Evolutionary conservation across 2,329 filamentous ascomycete species (phyloP).

Genomic region (Xylariaceae sp.): DNA sequence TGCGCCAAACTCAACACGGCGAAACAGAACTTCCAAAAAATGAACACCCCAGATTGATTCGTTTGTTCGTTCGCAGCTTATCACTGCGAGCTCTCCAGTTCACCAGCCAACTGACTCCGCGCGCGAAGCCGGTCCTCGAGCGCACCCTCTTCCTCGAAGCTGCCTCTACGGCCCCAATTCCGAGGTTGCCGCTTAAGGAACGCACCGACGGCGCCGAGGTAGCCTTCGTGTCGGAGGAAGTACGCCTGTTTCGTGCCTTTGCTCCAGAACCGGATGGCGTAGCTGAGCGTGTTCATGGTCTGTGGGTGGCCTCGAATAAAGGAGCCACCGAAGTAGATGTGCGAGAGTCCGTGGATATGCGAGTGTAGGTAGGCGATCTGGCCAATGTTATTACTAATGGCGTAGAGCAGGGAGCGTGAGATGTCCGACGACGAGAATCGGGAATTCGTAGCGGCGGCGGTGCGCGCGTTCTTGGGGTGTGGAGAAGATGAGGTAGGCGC

Average conservation of each 20-base stretch:
- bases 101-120: slow-evolving; percentile 8
- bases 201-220: slow-evolving; percentile 86
- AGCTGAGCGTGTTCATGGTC: slow-evolving; percentile 95
- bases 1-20: not conserved
- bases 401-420: slow-evolving; percentile 84
- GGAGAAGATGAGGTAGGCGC: slow-evolving; percentile 11
- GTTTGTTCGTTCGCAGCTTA: too few species aligned
- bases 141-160: slow-evolving; percentile 52
- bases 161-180: slow-evolving; percentile 84
- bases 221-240: slow-evolving; percentile 92
- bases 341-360: slow-evolving; percentile 82
- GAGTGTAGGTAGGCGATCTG: slow-evolving; percentile 98
- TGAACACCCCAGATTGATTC: not conserved
- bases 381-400: slow-evolving; percentile 95
- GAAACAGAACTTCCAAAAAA: not conserved
- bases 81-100: slow-evolving; percentile 1
- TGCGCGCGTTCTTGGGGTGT: slow-evolving; percentile 10
- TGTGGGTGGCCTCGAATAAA: slow-evolving; percentile 95
- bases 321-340: slow-evolving; percentile 96
- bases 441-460: slow-evolving; percentile 26
- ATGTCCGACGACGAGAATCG: slow-evolving; percentile 80
- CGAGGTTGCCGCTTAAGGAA: slow-evolving; percentile 86
- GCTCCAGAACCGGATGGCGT: slow-evolving; percentile 97
- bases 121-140: slow-evolving; percentile 31
- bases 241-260: slow-evolving; percentile 92